Conservation (phyloP, 2,329 filamentous ascomycete genomes). For the Teratosphaeria pseudoeucalypti region DNA sequence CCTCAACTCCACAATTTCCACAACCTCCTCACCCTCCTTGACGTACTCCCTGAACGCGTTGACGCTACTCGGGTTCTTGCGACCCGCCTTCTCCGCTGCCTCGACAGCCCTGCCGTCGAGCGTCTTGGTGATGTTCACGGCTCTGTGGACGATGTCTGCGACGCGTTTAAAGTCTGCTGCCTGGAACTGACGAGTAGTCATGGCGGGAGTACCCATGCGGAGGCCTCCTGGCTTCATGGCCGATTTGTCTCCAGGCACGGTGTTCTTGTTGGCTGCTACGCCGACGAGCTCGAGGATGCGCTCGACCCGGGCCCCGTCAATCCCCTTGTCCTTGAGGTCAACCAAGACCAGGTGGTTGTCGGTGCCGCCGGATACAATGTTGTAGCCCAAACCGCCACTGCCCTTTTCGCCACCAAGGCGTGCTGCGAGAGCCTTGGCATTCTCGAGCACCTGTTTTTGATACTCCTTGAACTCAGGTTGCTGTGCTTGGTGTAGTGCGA, state of each 20-base stretch:
- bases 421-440: constrained; percentile 76
- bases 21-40: constrained; percentile 55
- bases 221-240: constrained; percentile 88
- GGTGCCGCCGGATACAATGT: constrained; percentile 84
- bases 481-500: constrained; percentile 89
- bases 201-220: constrained; percentile 89
- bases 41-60: constrained; percentile 60
- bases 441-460: constrained; percentile 79
- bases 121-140: constrained; percentile 66
- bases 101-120: constrained; percentile 64
- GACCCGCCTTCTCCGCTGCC: constrained; percentile 54
- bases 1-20: constrained; percentile 62
- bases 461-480: constrained; percentile 84
- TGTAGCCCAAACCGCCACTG: constrained; percentile 71
- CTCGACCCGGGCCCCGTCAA: constrained; percentile 93
- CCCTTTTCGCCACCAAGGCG: constrained; percentile 57
- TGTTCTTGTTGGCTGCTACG: constrained; percentile 99
- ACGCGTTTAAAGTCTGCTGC: constrained; percentile 81
- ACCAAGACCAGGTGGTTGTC: constrained; percentile 94
- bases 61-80: constrained; percentile 55
- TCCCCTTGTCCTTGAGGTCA: constrained; percentile 76
- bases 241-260: constrained; percentile 87
- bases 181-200: constrained; percentile 91
- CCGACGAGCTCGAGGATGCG: constrained; percentile 93
- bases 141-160: constrained; percentile 74